Evolutionary conservation across 805 yeast genomes (phyloP).

Genomic region (Kuraishia borneana): DNA sequence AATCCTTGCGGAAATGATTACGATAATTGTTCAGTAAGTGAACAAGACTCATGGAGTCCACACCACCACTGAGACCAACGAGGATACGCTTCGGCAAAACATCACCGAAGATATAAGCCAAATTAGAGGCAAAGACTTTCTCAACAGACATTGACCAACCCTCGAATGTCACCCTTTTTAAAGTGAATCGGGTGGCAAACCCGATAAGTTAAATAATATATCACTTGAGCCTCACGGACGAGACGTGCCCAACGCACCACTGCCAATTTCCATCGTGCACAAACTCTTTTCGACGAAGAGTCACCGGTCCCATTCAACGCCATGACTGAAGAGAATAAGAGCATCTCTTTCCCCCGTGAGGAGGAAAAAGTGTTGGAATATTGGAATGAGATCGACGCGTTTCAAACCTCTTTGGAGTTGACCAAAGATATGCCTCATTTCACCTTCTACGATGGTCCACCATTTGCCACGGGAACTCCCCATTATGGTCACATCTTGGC

Average conservation of each 20-base stretch:
- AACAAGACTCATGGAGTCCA: slow-evolving; percentile 65
- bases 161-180: too few relatives aligned
- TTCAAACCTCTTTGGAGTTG: slow-evolving; percentile 72
- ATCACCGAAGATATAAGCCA: background rate
- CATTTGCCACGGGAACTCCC: slow-evolving; percentile 99
- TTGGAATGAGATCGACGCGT: slow-evolving; percentile 94
- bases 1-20: slow-evolving; percentile 11
- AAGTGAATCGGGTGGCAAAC: too few relatives aligned
- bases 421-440: slow-evolving; percentile 81
- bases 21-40: slow-evolving; percentile 31
- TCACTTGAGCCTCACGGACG: background rate
- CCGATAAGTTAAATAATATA: too few relatives aligned
- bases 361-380: slow-evolving; percentile 71
- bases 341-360: slow-evolving; percentile 74
- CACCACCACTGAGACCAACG: slow-evolving; percentile 72
- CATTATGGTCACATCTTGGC: slow-evolving; percentile 97
- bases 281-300: background rate
- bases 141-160: background rate
- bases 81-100: slow-evolving; percentile 16
- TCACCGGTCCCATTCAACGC: background rate
- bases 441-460: slow-evolving; percentile 97
- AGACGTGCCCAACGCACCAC: background rate
- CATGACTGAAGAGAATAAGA: slow-evolving; percentile 18
- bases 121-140: background rate
- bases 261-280: background rate